Evolutionary conservation across 2,329 filamentous ascomycete genomes (phyloP).

Genomic region (Zarea fungicola): DNA sequence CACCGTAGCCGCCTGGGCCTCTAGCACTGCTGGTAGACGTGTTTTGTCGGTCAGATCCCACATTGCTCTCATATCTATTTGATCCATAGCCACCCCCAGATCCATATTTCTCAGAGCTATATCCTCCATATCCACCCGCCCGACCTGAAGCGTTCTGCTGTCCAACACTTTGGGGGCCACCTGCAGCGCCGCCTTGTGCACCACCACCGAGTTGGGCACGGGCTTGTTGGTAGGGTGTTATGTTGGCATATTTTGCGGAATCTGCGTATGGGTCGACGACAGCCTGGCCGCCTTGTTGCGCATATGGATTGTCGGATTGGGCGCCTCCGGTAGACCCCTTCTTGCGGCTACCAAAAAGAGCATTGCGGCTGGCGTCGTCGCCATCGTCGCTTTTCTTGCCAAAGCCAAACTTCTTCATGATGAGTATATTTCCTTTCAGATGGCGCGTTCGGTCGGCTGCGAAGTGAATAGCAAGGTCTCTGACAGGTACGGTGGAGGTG

Average conservation of each 20-base stretch:
- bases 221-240: conserved; percentile 42
- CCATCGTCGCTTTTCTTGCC: conserved; percentile 49
- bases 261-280: conserved; percentile 50
- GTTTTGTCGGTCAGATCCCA: conserved; percentile 22
- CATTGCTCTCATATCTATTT: conserved; percentile 45
- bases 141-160: conserved; percentile 15
- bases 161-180: conserved; percentile 12
- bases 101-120: conserved; percentile 50
- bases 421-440: not conserved
- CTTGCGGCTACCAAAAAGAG: conserved; percentile 50
- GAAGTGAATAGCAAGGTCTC: not conserved
- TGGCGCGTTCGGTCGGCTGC: not conserved
- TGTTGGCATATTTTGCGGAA: conserved; percentile 39
- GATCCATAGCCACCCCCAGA: conserved; percentile 45
- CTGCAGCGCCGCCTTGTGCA: conserved; percentile 18
- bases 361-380: conserved; percentile 43
- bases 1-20: conserved; percentile 57
- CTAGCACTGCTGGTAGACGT: conserved; percentile 28
- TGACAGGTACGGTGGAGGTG: not conserved
- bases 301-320: conserved; percentile 52
- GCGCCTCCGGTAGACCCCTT: conserved; percentile 40
- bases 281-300: conserved; percentile 37
- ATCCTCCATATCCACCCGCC: conserved; percentile 33
- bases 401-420: conserved; percentile 58
- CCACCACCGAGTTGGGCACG: conserved; percentile 29